Percentiles rank a stretch among this genome's conserved stretches.
phyloP scores from a whole-genome alignment of 2,329 filamentous ascomycete genomes.

The Blumeria hordei region DNA sequence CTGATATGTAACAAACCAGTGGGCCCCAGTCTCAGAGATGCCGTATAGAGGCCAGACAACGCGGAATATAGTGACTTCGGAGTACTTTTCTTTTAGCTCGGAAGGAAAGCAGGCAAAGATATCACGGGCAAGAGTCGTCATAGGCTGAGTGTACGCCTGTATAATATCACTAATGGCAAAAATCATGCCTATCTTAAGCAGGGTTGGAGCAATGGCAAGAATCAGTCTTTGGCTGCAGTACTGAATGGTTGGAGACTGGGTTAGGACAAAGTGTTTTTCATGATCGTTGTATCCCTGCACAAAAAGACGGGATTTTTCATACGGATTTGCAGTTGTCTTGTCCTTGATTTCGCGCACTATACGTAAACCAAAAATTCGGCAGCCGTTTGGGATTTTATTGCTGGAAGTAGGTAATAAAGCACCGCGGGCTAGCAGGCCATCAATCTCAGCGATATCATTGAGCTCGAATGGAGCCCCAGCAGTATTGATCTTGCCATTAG shows the following conservation, averaged over 20 bases:
- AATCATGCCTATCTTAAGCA: neutral
- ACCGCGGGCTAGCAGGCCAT: neutral
- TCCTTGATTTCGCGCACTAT: neutral
- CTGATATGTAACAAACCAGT: neutral
- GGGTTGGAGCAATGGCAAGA: neutral
- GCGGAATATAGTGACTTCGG: too few relatives aligned
- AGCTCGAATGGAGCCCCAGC: neutral
- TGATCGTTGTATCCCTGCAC: neutral
- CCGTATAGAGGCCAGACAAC: neutral
- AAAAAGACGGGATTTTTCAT: neutral
- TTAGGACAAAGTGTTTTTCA: neutral
- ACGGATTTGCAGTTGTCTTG: neutral
- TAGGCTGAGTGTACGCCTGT: neutral
- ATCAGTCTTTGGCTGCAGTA: neutral
- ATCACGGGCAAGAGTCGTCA: neutral
- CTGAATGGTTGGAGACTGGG: neutral
- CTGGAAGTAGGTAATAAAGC: neutral
- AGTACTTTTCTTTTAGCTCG: neutral
- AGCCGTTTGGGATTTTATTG: too few relatives aligned
- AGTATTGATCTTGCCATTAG: neutral
- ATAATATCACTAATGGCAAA: neutral
- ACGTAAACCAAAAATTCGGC: too few relatives aligned
- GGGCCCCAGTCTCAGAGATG: neutral
- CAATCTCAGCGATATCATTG: neutral
- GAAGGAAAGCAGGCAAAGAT: neutral